Evolutionary conservation across 2,329 filamentous ascomycete genomes (phyloP).

Genomic region (Chaetomium sp.): DNA sequence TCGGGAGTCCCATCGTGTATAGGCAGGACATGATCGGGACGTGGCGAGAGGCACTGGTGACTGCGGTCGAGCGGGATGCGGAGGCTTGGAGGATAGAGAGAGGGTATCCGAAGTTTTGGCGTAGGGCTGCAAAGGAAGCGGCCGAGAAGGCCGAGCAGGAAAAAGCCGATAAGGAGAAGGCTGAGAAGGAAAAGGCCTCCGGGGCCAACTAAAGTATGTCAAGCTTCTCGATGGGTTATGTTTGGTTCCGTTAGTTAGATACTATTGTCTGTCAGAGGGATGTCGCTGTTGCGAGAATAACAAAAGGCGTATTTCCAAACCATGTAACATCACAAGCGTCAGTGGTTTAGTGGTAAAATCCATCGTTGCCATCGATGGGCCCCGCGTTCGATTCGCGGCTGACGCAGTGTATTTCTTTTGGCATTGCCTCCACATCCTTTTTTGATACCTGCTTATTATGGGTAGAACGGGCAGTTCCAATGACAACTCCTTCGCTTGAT

Average conservation of each 20-base stretch:
- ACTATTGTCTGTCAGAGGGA: no score
- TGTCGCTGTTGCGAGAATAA: no score
- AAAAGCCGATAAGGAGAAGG: neutral
- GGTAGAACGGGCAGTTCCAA: no score
- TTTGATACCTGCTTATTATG: no score
- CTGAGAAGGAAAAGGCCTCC: no score
- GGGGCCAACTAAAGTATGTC: no score
- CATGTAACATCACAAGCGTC: conserved; percentile 10
- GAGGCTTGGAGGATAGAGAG: conserved; percentile 32
- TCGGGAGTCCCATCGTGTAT: conserved; percentile 30
- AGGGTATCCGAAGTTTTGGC: conserved; percentile 31
- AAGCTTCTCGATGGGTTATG: no score
- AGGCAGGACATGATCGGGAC: conserved; percentile 33
- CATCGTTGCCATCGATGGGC: conserved; percentile 49
- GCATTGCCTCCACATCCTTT: neutral
- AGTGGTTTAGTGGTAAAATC: conserved; percentile 50
- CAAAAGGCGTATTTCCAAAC: neutral
- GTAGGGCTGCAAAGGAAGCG: conserved; percentile 21
- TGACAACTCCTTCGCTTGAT: no score
- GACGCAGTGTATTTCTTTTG: conserved; percentile 13
- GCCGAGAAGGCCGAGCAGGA: neutral
- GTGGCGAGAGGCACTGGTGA: conserved; percentile 34
- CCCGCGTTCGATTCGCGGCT: conserved; percentile 25
- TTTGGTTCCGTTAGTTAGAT: no score
- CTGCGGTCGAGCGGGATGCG: conserved; percentile 28